Conservation (phyloP, 2,329 filamentous ascomycete species). For the Xylaria hypoxylon region DNA sequence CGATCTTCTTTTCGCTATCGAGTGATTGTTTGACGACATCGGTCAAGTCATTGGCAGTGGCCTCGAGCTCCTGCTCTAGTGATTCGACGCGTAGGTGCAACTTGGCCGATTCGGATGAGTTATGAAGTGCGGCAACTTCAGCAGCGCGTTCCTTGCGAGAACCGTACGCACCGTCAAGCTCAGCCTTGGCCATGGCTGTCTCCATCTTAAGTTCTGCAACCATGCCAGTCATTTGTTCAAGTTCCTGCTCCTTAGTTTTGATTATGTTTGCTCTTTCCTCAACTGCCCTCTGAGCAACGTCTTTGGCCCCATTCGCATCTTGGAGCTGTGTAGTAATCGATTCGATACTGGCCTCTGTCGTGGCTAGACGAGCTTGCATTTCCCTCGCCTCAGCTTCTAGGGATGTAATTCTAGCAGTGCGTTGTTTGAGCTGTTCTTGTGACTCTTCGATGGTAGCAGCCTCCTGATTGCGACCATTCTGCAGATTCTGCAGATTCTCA, state of each 20-base stretch:
- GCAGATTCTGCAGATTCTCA: conserved; percentile 54
- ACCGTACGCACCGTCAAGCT: conserved; percentile 72
- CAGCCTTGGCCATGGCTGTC: conserved; percentile 69
- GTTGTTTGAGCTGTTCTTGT: conserved; percentile 57
- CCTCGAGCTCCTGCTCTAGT: conserved; percentile 75
- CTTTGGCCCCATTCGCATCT: conserved; percentile 49
- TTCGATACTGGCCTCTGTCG: conserved; percentile 55
- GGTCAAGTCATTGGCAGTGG: conserved; percentile 52
- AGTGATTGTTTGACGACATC: conserved; percentile 51
- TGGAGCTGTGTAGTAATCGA: conserved; percentile 54
- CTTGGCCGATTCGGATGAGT: conserved; percentile 55
- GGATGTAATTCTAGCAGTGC: conserved; percentile 57
- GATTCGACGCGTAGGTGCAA: conserved; percentile 58
- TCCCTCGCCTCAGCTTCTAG: conserved; percentile 59
- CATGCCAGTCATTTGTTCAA: conserved; percentile 58
- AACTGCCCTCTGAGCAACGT: conserved; percentile 47
- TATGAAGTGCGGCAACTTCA: conserved; percentile 65
- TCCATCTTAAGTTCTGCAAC: conserved; percentile 72
- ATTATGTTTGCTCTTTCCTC: conserved; percentile 56
- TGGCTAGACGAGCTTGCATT: conserved; percentile 53
- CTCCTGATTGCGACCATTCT: conserved; percentile 51
- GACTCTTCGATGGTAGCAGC: conserved; percentile 52
- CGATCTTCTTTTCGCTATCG: conserved; percentile 52
- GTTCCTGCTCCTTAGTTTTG: conserved; percentile 54
- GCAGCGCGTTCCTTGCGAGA: conserved; percentile 69